Evolutionary conservation across 352 stramenopile species (phyloP).

Genomic region (Phytophthora pinifolia): DNA sequence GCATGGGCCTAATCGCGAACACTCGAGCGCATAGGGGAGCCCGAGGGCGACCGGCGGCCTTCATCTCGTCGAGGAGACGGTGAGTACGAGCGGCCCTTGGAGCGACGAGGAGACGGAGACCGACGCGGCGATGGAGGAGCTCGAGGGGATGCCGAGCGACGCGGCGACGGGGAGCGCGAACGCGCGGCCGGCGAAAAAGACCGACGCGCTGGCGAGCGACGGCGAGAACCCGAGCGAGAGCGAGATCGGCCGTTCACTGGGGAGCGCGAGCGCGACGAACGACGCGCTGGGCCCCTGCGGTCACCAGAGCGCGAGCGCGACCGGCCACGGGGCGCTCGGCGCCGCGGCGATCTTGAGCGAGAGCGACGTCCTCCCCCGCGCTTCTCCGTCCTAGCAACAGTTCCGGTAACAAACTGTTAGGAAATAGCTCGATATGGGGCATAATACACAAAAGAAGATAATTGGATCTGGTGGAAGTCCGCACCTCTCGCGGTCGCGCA

Average conservation of each 20-base stretch:
- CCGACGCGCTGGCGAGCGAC: constrained; percentile 39
- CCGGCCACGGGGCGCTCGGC: constrained; percentile 27
- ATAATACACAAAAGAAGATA: constrained; percentile 4
- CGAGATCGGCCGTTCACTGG: constrained; percentile 48
- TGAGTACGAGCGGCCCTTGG: constrained; percentile 52
- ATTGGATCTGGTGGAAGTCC: neutral
- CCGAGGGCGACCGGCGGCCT: constrained; percentile 54
- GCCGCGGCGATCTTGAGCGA: constrained; percentile 38
- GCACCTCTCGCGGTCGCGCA: constrained; percentile 87
- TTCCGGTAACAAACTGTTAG: neutral
- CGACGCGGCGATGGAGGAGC: constrained; percentile 20
- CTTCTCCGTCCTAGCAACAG: constrained; percentile 32
- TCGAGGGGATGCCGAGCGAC: constrained; percentile 36
- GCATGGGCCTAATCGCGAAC: constrained; percentile 38
- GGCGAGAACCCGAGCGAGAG: constrained; percentile 40
- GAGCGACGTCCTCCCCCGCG: constrained; percentile 33
- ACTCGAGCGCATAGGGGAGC: constrained; percentile 42
- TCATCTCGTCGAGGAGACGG: constrained; percentile 42
- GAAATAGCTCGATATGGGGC: too few relatives aligned
- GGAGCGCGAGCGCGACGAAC: constrained; percentile 53
- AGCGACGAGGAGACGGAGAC: constrained; percentile 27
- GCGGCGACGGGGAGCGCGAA: constrained; percentile 36
- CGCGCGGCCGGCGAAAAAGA: constrained; percentile 13
- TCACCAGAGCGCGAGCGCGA: constrained; percentile 61
- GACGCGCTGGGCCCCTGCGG: constrained; percentile 37